A percentile compares a stretch with the other conserved stretches of the same genome.
phyloP scores from a whole-genome alignment of 495 filamentous ascomycete species.

The Annulohypoxylon stygium region DNA sequence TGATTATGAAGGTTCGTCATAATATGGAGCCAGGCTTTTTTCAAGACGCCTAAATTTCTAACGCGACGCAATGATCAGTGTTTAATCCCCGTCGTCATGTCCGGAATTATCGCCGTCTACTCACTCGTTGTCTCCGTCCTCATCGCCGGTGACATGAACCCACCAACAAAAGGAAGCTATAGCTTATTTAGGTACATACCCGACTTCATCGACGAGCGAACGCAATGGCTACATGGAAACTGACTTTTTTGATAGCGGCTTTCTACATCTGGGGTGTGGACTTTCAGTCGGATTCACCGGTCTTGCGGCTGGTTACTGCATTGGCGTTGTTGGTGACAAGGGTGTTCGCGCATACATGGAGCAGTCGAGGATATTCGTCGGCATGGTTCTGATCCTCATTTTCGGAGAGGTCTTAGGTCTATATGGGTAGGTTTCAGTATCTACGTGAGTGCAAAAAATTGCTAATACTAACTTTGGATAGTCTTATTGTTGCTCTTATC shows the following conservation, averaged over 20 bases:
- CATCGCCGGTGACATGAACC: conserved; percentile 85
- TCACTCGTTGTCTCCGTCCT: conserved; percentile 95
- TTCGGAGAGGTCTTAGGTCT: conserved; percentile 97
- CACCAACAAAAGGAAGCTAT: conserved; percentile 72
- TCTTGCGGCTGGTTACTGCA: conserved; percentile 95
- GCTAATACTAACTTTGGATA: conserved; percentile 38
- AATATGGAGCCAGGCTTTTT: not conserved
- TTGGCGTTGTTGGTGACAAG: conserved; percentile 94
- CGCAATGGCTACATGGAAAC: not conserved
- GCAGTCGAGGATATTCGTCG: conserved; percentile 94
- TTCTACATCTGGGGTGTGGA: conserved; percentile 93
- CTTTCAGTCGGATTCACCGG: conserved; percentile 92
- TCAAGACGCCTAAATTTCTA: not conserved
- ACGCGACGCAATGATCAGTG: conserved; percentile 66
- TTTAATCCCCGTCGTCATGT: conserved; percentile 97
- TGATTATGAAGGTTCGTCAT: conserved; percentile 93
- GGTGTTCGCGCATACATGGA: conserved; percentile 95
- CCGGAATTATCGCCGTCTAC: conserved; percentile 99
- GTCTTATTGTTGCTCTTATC: conserved; percentile 65
- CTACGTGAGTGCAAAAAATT: not conserved
- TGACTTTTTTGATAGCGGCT: conserved; percentile 70
- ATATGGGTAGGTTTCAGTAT: conserved; percentile 79
- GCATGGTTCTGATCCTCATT: conserved; percentile 98
- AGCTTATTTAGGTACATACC: conserved; percentile 81
- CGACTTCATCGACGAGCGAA: conserved; percentile 3